Evolutionary conservation across 73 alveolate species (phyloP).

Genomic region (Stentor coeruleus): DNA sequence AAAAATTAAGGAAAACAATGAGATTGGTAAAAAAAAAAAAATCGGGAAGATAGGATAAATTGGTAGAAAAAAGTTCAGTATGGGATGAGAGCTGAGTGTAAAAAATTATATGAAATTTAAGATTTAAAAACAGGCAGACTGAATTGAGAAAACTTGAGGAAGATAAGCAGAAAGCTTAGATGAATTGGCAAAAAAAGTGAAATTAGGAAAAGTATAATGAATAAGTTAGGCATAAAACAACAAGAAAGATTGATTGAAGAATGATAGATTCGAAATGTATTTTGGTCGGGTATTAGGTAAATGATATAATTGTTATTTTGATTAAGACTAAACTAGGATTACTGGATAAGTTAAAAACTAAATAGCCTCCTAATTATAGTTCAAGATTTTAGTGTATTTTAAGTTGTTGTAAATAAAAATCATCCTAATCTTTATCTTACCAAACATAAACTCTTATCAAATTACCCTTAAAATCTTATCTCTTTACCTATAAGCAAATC

Average conservation of each 20-base stretch:
- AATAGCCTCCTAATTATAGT: too few relatives aligned
- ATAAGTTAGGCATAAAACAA: neutral
- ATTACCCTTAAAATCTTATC: too few relatives aligned
- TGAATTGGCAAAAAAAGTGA: neutral
- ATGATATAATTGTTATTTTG: neutral
- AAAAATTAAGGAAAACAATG: neutral
- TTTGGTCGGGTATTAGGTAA: neutral
- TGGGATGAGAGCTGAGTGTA: neutral
- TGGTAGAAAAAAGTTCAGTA: neutral
- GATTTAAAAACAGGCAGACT: neutral
- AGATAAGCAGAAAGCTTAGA: neutral
- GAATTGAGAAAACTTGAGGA: neutral
- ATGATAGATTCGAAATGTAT: neutral
- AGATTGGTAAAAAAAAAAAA: neutral
- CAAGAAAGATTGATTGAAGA: neutral
- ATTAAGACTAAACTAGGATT: slow-evolving; percentile 6
- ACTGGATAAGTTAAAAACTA: neutral
- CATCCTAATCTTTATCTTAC: too few relatives aligned
- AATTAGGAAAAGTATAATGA: neutral
- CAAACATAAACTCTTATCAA: too few relatives aligned
- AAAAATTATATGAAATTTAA: neutral
- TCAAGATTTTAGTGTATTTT: too few relatives aligned
- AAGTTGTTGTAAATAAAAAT: too few relatives aligned
- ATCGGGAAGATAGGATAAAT: neutral
- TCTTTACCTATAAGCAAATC: too few relatives aligned